Base-by-base conservation (phyloP, 2,329 filamentous ascomycete genomes). In the Magnaporthiopsis incrustans region DNA sequence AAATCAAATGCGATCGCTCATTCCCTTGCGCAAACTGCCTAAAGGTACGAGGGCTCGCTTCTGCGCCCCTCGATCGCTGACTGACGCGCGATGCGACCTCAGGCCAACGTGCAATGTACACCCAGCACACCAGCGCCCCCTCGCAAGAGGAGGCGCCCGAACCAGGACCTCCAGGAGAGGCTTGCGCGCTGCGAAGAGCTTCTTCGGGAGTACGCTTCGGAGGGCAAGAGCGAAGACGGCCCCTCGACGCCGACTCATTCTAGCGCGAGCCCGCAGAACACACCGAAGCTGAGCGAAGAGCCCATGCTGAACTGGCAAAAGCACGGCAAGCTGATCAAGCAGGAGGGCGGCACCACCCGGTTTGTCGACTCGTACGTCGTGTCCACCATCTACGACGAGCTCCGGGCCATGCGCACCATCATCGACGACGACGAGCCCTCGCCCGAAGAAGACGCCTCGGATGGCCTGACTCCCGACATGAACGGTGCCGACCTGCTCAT, bases 1-100 rank as follows among this genome's bases (percentile, higher is more conserved):
- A 87, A 74, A 86, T 86, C 73, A 85, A 85, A 72, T 87, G 84
- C 73, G 83, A 86, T 69, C 79, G 84, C 66, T 80, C 79, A 57
- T 84, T 81, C 57, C 84, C 84, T 4, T 86, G 84, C 69, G 81
- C 83, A 65, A 86, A 86, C 68, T 86, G 84, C 68, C 74, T 82
- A 71, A 86, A 86, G 79, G 84, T 86, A 68, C 66, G 72, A 65
- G 50, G 14, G 56, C 62, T 63, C 50, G 14, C 35, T 10, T 44
- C 30, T 33, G 33, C 57, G 32, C 58, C 38, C 57, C 27, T 60
- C 57, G 44, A 10, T 11, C n/a, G 7, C 22, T 60, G 62, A 25
- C 38, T 59, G 62, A 53, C 35, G 30, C 30, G 44, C 62, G 8
- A 44, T 30, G 30, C 62, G 64, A 27, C 25, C 3, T 56, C 66